Conservation (phyloP, 202 grass and related monocot species). For the Panicum virgatum region DNA sequence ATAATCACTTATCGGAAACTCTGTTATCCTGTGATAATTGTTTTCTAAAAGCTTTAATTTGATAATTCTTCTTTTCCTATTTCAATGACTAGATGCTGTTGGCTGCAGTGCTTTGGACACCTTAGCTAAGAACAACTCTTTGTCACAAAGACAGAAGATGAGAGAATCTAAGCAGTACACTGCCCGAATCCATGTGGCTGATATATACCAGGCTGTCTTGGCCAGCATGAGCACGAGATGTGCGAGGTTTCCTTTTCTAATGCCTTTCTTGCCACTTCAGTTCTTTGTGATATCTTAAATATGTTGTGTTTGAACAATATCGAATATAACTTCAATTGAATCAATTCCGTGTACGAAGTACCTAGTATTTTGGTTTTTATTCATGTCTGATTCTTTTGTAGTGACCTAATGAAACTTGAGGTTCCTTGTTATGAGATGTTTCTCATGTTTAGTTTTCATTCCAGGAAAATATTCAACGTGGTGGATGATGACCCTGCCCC, state of each 20-base stretch:
- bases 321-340: background rate
- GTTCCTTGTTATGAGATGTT: background rate
- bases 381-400: too few relatives aligned
- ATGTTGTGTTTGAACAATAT: background rate
- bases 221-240: conserved; percentile 55
- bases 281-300: background rate
- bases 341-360: too few relatives aligned
- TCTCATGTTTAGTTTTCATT: background rate
- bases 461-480: conserved; percentile 80
- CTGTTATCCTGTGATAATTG: background rate
- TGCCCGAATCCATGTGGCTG: conserved; percentile 75
- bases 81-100: background rate
- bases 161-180: conserved; percentile 72
- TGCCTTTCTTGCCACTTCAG: background rate
- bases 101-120: conserved; percentile 87
- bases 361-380: too few relatives aligned
- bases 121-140: conserved; percentile 61
- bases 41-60: background rate
- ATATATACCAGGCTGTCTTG: conserved; percentile 73
- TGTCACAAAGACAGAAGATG: conserved; percentile 60
- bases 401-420: too few relatives aligned
- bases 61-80: background rate
- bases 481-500: conserved; percentile 87
- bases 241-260: conserved; percentile 48
- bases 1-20: background rate